phyloP scores from a whole-genome alignment of 2,329 filamentous ascomycete species.

The Nemania serpens region DNA sequence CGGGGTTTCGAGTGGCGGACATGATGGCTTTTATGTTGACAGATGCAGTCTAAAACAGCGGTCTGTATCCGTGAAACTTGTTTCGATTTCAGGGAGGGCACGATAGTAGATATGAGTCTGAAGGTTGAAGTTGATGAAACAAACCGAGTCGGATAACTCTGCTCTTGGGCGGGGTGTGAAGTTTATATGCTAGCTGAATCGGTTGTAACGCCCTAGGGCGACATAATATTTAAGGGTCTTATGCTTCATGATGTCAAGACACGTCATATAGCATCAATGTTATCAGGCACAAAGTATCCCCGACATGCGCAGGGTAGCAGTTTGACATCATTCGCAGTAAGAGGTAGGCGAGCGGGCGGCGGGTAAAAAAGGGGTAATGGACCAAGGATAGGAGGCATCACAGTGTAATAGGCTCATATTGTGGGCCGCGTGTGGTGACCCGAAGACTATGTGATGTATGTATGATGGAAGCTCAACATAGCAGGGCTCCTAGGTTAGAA shows the following conservation, averaged over 20 bases:
- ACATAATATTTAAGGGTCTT: slow-evolving; percentile 5
- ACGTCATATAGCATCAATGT: background rate
- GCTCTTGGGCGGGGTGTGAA: background rate
- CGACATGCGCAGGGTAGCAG: background rate
- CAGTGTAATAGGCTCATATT: background rate
- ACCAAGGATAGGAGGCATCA: background rate
- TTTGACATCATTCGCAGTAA: slow-evolving; percentile 19
- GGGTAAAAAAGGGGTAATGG: background rate
- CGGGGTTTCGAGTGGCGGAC: slow-evolving; percentile 48
- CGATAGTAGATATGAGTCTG: background rate
- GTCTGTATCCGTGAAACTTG: background rate
- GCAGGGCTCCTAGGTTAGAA: background rate
- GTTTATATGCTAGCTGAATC: slow-evolving; percentile 7
- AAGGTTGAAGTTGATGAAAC: background rate
- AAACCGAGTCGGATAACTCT: background rate
- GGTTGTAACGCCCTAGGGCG: background rate
- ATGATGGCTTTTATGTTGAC: slow-evolving; percentile 23
- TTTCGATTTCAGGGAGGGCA: background rate
- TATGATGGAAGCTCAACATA: slow-evolving; percentile 7
- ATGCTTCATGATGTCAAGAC: slow-evolving; percentile 26
- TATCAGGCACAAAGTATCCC: background rate
- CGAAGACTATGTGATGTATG: slow-evolving; percentile 6
- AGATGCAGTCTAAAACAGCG: background rate
- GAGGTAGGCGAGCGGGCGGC: background rate
- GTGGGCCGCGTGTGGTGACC: background rate